Percentiles rank a stretch among this genome's conserved stretches.
phyloP scores from a whole-genome alignment of 1,284 basidiomycete genomes.

The Neotropicomus parvogracilis region DNA sequence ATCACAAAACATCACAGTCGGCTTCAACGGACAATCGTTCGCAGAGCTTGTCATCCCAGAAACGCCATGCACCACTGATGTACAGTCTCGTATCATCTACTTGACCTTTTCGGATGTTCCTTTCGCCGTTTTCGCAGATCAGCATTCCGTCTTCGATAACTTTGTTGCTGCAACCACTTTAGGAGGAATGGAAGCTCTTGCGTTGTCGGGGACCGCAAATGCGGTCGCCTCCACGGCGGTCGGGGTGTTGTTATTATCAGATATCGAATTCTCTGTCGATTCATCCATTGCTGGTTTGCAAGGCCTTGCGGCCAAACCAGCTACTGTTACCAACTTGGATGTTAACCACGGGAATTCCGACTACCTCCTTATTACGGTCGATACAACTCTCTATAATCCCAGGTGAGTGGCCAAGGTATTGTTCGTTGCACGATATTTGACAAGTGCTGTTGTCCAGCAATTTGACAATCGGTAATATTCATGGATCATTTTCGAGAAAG shows the following conservation, averaged over 20 bases:
- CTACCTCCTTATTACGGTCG: conserved; percentile 70
- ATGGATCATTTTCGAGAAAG: not conserved
- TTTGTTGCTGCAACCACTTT: conserved; percentile 69
- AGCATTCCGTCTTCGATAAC: conserved; percentile 54
- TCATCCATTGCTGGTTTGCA: conserved; percentile 66
- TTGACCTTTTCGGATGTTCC: conserved; percentile 62
- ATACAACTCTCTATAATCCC: conserved; percentile 57
- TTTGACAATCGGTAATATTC: conserved; percentile 56
- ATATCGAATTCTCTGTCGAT: conserved; percentile 63
- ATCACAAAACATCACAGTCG: conserved; percentile 60
- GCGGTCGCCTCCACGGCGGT: conserved; percentile 67
- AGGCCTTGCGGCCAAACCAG: conserved; percentile 61
- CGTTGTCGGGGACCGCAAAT: conserved; percentile 57
- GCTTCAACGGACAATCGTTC: conserved; percentile 52
- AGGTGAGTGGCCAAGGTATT: conserved; percentile 39
- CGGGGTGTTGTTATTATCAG: conserved; percentile 58
- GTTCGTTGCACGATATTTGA: not conserved
- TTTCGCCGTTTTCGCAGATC: conserved; percentile 52
- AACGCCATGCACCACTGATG: conserved; percentile 59
- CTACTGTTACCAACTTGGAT: conserved; percentile 58
- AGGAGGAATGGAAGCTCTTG: conserved; percentile 47
- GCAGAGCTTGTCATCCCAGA: conserved; percentile 64
- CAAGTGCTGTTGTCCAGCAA: conserved; percentile 43
- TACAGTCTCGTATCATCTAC: conserved; percentile 59
- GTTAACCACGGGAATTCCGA: conserved; percentile 68